phyloP scores from a whole-genome alignment of 306 rosid genomes.

The Inga leiocalycina region DNA sequence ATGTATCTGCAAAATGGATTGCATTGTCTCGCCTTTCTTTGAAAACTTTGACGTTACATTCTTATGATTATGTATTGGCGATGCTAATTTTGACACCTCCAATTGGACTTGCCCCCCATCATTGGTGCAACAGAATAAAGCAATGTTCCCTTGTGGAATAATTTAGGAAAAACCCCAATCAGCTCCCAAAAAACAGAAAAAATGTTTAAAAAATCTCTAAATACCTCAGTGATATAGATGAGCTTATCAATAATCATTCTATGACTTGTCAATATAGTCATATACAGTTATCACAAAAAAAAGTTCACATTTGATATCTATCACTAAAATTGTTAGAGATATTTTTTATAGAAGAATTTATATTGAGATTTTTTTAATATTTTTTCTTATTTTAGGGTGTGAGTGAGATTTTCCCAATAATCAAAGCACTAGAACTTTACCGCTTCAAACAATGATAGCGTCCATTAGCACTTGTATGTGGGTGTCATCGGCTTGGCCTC shows the following conservation, averaged over 20 bases:
- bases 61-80: conserved; percentile 2
- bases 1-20: conserved; percentile 15
- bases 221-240: too few relatives aligned
- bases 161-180: too few relatives aligned
- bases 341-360: too few relatives aligned
- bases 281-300: fast-evolving
- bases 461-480: neutral
- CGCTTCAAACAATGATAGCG: conserved; percentile 23
- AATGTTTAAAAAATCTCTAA: too few relatives aligned
- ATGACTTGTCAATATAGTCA: too few relatives aligned
- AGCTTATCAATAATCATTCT: too few relatives aligned
- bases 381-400: too few relatives aligned
- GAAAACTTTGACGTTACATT: neutral
- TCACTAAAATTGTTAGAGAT: too few relatives aligned
- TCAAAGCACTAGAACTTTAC: conserved; percentile 16
- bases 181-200: too few relatives aligned
- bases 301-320: too few relatives aligned
- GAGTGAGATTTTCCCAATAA: too few relatives aligned
- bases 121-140: neutral
- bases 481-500: neutral
- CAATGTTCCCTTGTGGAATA: conserved; percentile 16
- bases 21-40: conserved; percentile 12
- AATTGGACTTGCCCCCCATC: neutral
- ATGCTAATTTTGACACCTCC: neutral
- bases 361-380: too few relatives aligned